Conservation (phyloP, 345 rosid genomes). For the Pistacia vera region DNA sequence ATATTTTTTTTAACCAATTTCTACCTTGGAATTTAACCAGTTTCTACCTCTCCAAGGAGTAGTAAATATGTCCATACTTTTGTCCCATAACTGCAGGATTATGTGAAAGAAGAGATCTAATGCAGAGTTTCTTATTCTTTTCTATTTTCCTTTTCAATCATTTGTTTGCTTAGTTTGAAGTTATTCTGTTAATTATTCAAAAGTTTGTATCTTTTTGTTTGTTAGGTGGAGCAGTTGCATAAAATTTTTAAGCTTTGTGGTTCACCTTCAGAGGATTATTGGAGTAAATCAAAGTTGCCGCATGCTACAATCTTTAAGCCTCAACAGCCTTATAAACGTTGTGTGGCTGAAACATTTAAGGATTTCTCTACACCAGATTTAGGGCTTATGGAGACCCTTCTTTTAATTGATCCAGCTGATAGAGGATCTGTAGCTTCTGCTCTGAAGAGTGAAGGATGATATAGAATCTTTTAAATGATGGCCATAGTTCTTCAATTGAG, state of each 20-base stretch:
- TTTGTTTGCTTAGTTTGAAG: background rate
- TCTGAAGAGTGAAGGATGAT: constrained; percentile 75
- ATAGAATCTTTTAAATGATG: background rate
- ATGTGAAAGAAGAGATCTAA: background rate
- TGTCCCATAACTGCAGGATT: background rate
- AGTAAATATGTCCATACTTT: background rate
- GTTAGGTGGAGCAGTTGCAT: constrained; percentile 96
- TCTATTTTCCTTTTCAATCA: background rate
- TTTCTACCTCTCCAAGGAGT: background rate
- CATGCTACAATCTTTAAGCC: constrained; percentile 99
- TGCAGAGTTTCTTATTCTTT: background rate
- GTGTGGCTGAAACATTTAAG: constrained; percentile 92
- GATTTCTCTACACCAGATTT: constrained; percentile 89
- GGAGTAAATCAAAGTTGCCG: constrained; percentile 95
- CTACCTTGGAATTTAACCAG: background rate
- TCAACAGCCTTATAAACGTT: constrained; percentile 87
- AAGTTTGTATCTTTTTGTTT: constrained; percentile 26
- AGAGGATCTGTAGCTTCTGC: constrained; percentile 89
- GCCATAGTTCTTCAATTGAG: background rate
- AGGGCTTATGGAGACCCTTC: constrained; percentile 82
- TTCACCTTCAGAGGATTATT: constrained; percentile 92
- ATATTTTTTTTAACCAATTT: background rate
- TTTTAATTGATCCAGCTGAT: constrained; percentile 85
- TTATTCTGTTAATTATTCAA: background rate
- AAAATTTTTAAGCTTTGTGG: constrained; percentile 98